Base-by-base conservation (phyloP, 2,329 filamentous ascomycete species). In the Colletotrichum theobromicola region DNA sequence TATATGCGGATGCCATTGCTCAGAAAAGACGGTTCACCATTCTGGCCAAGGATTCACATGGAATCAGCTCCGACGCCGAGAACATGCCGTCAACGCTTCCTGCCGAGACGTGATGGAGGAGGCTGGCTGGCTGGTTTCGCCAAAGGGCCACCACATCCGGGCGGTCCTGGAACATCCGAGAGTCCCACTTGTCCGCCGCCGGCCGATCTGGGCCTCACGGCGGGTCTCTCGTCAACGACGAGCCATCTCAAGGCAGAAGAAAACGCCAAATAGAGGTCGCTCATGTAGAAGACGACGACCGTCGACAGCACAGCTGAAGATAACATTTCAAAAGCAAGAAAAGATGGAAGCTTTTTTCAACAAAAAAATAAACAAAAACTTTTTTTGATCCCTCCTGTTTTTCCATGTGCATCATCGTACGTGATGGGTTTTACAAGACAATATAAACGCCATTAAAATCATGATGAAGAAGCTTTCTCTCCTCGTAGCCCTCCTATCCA, bases 391-490 rank as follows among this genome's bases (percentile, higher is more conserved):
- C 50, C 46, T 60, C 65, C 58, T 66, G 53, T 57, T 62, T 26
- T 24, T 42, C 55, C 37, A 32, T 35, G 53, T 42, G 26, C 72
- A 61, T 62, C 67, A 65, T 70, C 62, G 28, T 66, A 28, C 62
- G 42, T 71, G 72, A 72, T 71, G 61, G 6, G 55, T 58, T 58
- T 62, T 21, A n/a, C n/a, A 60, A 60, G 46, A 64, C 61, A 68
- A 63, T 28, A 16, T 21, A 62, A 74, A 74, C 72, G 72, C 72
- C 67, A 67, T 62, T 62, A 62, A 62, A 74, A 55, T 13, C 42
- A 62, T 21, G 50, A 15, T 12, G 18, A 21, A 37, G 16, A 37
- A 55, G 53, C 70, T 66, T 46, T 55, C 15, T 60, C 55, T 50
- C 42, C 42, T 24, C 24, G 24, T 35, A 61, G 50, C 46, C 67